Evolutionary conservation across 768 basidiomycete genomes (phyloP).

Genomic region (Tulasnella sp.): DNA sequence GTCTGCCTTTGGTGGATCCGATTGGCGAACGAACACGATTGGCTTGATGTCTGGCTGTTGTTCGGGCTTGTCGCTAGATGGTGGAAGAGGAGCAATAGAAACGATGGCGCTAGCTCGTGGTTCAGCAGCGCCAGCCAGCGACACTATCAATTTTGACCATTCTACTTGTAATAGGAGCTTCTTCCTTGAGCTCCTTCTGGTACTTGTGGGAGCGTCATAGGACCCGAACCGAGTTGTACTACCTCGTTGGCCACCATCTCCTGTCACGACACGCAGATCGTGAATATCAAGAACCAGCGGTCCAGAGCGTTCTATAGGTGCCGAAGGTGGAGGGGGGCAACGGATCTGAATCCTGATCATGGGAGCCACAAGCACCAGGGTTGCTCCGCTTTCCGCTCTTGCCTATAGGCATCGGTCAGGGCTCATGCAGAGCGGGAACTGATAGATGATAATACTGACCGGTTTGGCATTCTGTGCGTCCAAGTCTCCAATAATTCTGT

Average conservation of each 20-base stretch:
- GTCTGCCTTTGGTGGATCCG: neutral
- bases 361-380: constrained; percentile 46
- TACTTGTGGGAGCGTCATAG: constrained; percentile 30
- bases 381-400: neutral
- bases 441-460: constrained; percentile 41
- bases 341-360: constrained; percentile 66
- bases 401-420: neutral
- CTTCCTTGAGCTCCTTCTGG: constrained; percentile 24
- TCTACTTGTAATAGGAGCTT: constrained; percentile 23
- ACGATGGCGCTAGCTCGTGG: constrained; percentile 27
- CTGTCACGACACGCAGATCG: constrained; percentile 42
- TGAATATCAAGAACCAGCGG: constrained; percentile 63
- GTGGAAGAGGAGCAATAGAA: constrained; percentile 18
- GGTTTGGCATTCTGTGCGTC: constrained; percentile 57
- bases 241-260: constrained; percentile 24
- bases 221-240: constrained; percentile 40
- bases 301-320: constrained; percentile 55
- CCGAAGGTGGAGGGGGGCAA: constrained; percentile 54
- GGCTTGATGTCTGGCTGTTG: constrained; percentile 14
- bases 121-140: constrained; percentile 29
- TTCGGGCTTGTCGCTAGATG: neutral
- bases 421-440: neutral
- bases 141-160: constrained; percentile 27
- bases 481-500: constrained; percentile 51
- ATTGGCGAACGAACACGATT: constrained; percentile 10